phyloP scores from a whole-genome alignment of 2,329 filamentous ascomycete genomes.

The Metarhizium brunneum region DNA sequence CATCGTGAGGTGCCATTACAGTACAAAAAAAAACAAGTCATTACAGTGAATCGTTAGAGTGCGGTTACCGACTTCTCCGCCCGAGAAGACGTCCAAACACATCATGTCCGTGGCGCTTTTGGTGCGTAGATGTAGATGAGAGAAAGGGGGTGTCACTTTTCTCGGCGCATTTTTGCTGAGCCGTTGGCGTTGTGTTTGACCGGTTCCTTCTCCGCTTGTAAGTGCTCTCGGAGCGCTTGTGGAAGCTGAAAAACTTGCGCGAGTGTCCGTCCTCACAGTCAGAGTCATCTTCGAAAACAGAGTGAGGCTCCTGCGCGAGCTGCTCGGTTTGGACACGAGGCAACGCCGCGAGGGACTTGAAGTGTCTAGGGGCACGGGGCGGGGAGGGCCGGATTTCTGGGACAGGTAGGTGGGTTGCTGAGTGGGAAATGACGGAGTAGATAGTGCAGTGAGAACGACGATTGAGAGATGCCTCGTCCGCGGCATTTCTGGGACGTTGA shows the following conservation, averaged over 20 bases:
- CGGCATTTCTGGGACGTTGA: background rate
- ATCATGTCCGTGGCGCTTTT: conserved; percentile 22
- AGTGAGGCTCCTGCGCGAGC: conserved; percentile 21
- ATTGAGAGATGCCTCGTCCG: background rate
- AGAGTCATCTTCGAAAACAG: conserved; percentile 40
- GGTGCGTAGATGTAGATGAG: background rate
- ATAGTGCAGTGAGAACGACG: conserved; percentile 7
- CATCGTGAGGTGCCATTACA: background rate
- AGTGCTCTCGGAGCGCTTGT: conserved; percentile 27
- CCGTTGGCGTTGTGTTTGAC: background rate
- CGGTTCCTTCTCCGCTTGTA: conserved; percentile 10
- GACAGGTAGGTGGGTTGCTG: conserved; percentile 14
- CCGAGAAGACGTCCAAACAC: conserved; percentile 29
- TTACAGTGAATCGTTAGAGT: no score
- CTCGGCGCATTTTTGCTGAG: background rate
- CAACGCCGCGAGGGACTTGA: conserved; percentile 16
- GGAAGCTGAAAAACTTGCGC: conserved; percentile 31
- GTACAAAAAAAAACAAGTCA: background rate
- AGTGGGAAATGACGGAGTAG: conserved; percentile 14
- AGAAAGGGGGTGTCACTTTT: background rate
- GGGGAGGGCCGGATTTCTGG: conserved; percentile 8
- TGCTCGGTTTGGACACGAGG: conserved; percentile 15
- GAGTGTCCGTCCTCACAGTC: conserved; percentile 24
- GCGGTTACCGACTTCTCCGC: conserved; percentile 16
- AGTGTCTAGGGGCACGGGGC: conserved; percentile 13